Percentiles rank a stretch among this genome's conserved stretches.
Conservation (phyloP, 73 alveolate species). For the Paramecium sonneborni region DNA sequence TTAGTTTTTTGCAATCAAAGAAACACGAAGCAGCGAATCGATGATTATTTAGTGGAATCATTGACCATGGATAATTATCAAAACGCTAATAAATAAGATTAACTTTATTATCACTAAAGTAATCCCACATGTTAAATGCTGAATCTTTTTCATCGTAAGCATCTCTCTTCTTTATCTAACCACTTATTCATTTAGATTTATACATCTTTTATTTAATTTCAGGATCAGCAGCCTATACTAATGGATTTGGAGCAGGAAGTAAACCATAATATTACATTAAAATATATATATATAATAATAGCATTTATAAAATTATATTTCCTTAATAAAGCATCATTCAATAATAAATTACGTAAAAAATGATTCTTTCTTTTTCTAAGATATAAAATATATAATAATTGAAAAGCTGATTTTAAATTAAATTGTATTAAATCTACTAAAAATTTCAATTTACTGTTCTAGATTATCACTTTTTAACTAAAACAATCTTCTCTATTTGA, state of each 20-base stretch:
- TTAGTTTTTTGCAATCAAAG: not conserved
- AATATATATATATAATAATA: not conserved
- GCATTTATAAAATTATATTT: not conserved
- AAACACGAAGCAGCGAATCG: constrained; percentile 4
- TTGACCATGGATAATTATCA: constrained; percentile 5
- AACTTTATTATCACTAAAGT: not conserved
- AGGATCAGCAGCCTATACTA: not conserved
- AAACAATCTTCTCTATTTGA: too few relatives aligned
- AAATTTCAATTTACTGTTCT: too few relatives aligned
- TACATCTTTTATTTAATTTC: not conserved
- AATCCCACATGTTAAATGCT: not conserved
- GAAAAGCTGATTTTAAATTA: too few relatives aligned
- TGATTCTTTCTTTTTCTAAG: too few relatives aligned
- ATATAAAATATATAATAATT: too few relatives aligned
- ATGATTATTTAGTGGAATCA: constrained; percentile 27
- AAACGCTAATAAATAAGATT: not conserved
- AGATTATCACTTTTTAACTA: too few relatives aligned
- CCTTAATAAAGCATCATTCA: too few relatives aligned
- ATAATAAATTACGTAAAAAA: too few relatives aligned
- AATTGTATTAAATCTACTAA: too few relatives aligned
- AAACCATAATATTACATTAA: not conserved
- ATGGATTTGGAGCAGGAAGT: not conserved
- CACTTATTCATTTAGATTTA: not conserved
- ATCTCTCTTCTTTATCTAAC: not conserved
- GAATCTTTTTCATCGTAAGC: not conserved